These are phyloP conservation scores for Mycena rebaudengoi DNA, from an alignment of 768 basidiomycete genomes.

Conservation along the genomic window DNA sequence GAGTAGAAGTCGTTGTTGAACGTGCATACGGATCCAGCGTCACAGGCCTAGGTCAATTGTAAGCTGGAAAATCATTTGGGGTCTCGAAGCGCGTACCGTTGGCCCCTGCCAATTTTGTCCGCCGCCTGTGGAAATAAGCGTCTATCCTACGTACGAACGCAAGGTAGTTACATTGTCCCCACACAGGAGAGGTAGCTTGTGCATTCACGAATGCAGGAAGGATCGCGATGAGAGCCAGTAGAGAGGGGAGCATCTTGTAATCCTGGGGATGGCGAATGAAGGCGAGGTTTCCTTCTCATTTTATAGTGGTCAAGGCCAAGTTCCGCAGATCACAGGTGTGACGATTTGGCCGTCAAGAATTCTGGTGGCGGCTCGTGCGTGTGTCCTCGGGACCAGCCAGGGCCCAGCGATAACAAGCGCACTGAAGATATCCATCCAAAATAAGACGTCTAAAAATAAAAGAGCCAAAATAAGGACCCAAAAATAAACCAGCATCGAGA, in stretches of 20 bases:
- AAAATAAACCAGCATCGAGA: conserved; percentile 5
- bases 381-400: conserved; percentile 26
- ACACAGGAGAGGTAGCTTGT: conserved; percentile 50
- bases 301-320: conserved; percentile 8
- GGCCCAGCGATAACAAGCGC: not conserved
- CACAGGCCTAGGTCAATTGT: conserved; percentile 46
- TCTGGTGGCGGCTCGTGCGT: conserved; percentile 12
- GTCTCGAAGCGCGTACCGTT: conserved; percentile 26
- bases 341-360: conserved; percentile 1
- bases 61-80: not conserved
- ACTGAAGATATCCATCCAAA: not conserved
- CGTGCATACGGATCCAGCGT: conserved; percentile 43
- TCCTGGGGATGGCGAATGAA: conserved; percentile 22
- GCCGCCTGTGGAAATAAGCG: too few species aligned
- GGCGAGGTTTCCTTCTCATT: not conserved
- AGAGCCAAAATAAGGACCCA: too few species aligned
- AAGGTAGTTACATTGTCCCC: conserved; percentile 64
- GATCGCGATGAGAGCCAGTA: conserved; percentile 51
- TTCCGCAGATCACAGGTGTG: conserved; percentile 11
- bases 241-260: conserved; percentile 58
- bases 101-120: conserved; percentile 32
- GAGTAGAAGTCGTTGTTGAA: conserved; percentile 46
- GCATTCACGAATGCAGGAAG: conserved; percentile 55
- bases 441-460: too few species aligned
- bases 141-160: too few species aligned